Base-by-base conservation (phyloP, 331 rosid species). In the Malus hybrid region DNA sequence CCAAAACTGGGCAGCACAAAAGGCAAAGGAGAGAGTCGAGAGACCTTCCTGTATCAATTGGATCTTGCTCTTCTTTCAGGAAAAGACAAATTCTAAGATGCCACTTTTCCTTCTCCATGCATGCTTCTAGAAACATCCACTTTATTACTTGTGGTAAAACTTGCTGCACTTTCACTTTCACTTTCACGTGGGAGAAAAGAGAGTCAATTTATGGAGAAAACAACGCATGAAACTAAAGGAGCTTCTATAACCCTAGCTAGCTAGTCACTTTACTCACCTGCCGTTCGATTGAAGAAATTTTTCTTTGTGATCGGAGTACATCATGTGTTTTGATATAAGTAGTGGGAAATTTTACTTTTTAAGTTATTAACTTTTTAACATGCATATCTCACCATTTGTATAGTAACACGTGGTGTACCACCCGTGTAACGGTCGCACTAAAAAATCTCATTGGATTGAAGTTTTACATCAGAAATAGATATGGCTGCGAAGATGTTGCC, bases 31-130 rank as follows among this genome's bases (percentile, higher is more conserved):
- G 76, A 42, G 48, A 42, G 48, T 42, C 48, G 48, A 42, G 48
- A 80, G 77, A 82, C 69, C 65, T 71, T 85, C 82, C 69, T 75
- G 68, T 76, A 87, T 85, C 83, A 74, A 83, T 83, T 80, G 71
- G 28, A 77, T 34, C 86, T 86, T 52, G 57, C 61, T 89, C 50
- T 57, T 81, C 73, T 82, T 81, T 83, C 82, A 87, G 75, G 88
- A 88, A 90, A 84, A 87, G 92, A 92, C 96, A 92, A 87, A 84
- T 80, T 77, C 86, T 86, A 69, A 87, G 97, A 90, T 90, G 92
- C 93, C 83, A 80, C 76, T 79, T 89, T 89, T 72, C 83, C 90
- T 78, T 82, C 84, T 85, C 79, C 72, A 79, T 48, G 67, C 75
- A 81, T 75, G 76, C 76, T 76, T 76, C 61, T 82, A 86, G 88